These are phyloP conservation scores for Aspergillus neoniger DNA, from an alignment of 2,329 filamentous ascomycete species.

Conservation along the genomic window DNA sequence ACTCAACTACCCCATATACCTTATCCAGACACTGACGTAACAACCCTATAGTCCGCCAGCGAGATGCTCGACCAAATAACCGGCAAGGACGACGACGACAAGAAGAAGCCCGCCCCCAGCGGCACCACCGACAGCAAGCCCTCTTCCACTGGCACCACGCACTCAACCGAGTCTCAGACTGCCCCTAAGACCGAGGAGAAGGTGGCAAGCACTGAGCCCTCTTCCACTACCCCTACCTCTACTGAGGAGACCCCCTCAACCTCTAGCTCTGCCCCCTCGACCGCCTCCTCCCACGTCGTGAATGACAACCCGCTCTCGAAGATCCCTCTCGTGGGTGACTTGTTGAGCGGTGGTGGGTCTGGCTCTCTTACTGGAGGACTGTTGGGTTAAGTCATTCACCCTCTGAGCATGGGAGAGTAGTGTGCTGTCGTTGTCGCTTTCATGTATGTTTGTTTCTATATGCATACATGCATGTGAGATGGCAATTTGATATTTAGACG, in stretches of 20 bases:
- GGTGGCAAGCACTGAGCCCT: not conserved
- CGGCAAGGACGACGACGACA: not conserved
- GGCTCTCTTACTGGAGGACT: not conserved
- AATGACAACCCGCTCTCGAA: constrained; percentile 21
- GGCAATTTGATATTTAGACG: not conserved
- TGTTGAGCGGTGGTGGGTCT: constrained; percentile 18
- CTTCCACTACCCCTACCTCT: not conserved
- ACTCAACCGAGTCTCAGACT: too few species aligned
- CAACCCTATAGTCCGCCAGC: constrained; percentile 15
- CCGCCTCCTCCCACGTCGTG: not conserved
- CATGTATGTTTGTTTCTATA: not conserved
- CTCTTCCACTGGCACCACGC: not conserved
- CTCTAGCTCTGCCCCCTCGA: not conserved
- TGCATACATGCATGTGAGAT: not conserved
- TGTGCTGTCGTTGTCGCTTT: not conserved
- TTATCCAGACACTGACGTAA: not conserved
- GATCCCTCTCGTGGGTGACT: constrained; percentile 28
- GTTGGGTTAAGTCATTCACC: not conserved
- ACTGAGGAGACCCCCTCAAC: not conserved
- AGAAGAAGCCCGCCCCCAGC: not conserved
- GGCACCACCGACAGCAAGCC: not conserved
- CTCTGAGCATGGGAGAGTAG: too few species aligned
- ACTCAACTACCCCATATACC: too few species aligned
- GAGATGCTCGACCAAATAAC: constrained; percentile 22
- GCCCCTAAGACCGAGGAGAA: not conserved